Conservation (phyloP, 2,329 filamentous ascomycete species). For the Sporothrix curviconia region DNA sequence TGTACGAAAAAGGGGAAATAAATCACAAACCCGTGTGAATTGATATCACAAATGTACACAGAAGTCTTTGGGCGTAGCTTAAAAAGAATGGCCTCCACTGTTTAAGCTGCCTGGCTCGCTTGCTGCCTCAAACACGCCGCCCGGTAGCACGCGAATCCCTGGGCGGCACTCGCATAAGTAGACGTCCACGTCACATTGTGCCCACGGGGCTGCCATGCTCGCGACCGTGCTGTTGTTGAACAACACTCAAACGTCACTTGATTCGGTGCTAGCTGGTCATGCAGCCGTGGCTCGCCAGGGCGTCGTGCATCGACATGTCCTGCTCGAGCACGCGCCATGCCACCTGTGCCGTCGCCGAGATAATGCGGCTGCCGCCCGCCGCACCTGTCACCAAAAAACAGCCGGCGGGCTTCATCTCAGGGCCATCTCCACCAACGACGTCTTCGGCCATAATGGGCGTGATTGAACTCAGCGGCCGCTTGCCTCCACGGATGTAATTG, state of each 20-base stretch:
- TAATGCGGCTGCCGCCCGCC: constrained; percentile 79
- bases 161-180: constrained; percentile 58
- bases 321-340: constrained; percentile 68
- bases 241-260: constrained; percentile 61
- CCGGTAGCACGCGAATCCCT: constrained; percentile 58
- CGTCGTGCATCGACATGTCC: constrained; percentile 51
- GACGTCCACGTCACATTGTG: constrained; percentile 66
- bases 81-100: constrained; percentile 59
- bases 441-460: constrained; percentile 72
- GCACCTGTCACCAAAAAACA: constrained; percentile 72
- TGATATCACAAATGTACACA: too few species aligned
- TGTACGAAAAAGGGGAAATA: too few species aligned
- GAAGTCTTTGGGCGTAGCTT: constrained; percentile 9
- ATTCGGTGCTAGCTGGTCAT: constrained; percentile 76
- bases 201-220: constrained; percentile 57
- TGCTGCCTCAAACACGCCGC: constrained; percentile 69
- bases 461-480: constrained; percentile 78
- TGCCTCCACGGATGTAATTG: constrained; percentile 76
- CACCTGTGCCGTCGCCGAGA: constrained; percentile 73
- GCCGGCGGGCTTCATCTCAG: constrained; percentile 31
- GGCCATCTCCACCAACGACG: constrained; percentile 44
- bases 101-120: constrained; percentile 74
- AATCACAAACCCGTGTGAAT: too few species aligned
- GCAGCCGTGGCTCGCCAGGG: constrained; percentile 65
- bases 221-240: constrained; percentile 65